Percentiles rank a stretch among this genome's conserved stretches.
Conservation (phyloP, 2,329 filamentous ascomycete species). For the Calycina herbarum region DNA sequence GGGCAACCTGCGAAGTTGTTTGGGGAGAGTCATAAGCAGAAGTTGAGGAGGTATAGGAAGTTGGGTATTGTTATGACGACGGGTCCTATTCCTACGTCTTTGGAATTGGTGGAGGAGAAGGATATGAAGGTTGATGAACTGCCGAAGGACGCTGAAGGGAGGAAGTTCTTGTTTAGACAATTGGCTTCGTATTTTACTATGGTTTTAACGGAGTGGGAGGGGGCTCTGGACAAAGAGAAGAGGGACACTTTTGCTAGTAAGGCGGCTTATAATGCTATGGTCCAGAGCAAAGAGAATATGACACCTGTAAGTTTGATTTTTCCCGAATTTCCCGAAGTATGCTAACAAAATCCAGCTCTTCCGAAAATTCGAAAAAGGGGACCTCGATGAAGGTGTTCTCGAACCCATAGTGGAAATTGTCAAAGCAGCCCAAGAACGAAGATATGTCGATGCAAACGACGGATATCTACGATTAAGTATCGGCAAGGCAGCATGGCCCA, state of each 20-base stretch:
- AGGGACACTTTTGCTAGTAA: constrained; percentile 73
- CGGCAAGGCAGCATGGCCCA: constrained; percentile 96
- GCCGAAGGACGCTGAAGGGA: constrained; percentile 61
- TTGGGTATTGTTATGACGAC: constrained; percentile 61
- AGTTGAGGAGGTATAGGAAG: constrained; percentile 69
- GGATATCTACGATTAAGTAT: constrained; percentile 92
- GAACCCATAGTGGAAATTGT: constrained; percentile 90
- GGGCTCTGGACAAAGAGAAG: constrained; percentile 68
- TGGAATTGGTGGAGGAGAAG: constrained; percentile 76
- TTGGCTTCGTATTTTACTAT: constrained; percentile 95
- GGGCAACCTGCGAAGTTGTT: constrained; percentile 76
- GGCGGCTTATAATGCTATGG: constrained; percentile 79
- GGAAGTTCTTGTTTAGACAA: constrained; percentile 78
- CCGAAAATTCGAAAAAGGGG: constrained; percentile 79
- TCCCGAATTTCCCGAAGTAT: background rate
- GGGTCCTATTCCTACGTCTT: constrained; percentile 83
- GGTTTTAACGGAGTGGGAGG: constrained; percentile 86
- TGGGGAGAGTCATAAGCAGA: constrained; percentile 72
- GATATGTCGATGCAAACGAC: constrained; percentile 96
- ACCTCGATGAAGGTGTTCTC: constrained; percentile 76
- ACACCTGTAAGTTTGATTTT: constrained; percentile 56
- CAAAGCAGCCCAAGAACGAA: constrained; percentile 80
- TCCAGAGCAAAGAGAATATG: constrained; percentile 85
- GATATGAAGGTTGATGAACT: constrained; percentile 80
- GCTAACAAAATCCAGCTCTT: constrained; percentile 60